Percentiles rank a stretch among this genome's conserved stretches.
phyloP scores from a whole-genome alignment of 2,329 filamentous ascomycete genomes.

The Paracamarosporium sp. region DNA sequence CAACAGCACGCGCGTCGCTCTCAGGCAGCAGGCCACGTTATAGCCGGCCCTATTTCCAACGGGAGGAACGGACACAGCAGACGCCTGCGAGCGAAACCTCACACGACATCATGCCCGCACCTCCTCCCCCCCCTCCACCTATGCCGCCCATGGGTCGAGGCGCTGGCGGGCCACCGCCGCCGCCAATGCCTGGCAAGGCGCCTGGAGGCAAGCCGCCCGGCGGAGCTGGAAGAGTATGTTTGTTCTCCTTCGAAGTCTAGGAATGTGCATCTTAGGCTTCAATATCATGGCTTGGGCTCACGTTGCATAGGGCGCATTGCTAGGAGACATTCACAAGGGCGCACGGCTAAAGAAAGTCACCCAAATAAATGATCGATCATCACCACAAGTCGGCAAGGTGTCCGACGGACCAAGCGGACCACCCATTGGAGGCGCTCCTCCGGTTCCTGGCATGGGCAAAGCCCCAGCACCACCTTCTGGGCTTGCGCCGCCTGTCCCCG shows the following conservation, averaged over 20 bases:
- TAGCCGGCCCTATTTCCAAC: neutral
- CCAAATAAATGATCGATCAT: constrained; percentile 90
- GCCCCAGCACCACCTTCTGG: constrained; percentile 63
- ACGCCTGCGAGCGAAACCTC: constrained; percentile 1
- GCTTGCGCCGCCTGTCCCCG: constrained; percentile 74
- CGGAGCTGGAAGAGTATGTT: constrained; percentile 46
- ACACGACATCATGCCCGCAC: constrained; percentile 38
- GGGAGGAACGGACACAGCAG: neutral
- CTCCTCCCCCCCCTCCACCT: constrained; percentile 45
- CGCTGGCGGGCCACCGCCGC: constrained; percentile 44
- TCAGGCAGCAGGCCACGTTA: constrained; percentile 13
- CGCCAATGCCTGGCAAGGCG: constrained; percentile 45
- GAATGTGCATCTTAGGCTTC: neutral
- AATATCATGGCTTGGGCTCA: constrained; percentile 31
- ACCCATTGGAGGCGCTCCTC: constrained; percentile 77
- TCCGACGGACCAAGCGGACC: constrained; percentile 64
- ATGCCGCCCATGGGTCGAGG: constrained; percentile 48
- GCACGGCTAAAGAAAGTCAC: constrained; percentile 77
- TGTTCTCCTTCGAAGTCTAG: neutral
- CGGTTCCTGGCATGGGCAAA: constrained; percentile 69
- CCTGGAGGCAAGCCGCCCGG: constrained; percentile 37
- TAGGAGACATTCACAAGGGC: constrained; percentile 88
- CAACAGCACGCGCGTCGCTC: constrained; percentile 9
- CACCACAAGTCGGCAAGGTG: constrained; percentile 69
- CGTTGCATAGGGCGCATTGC: constrained; percentile 74